A percentile compares a stretch with the other conserved stretches of the same genome.
Conservation (phyloP, 2,329 filamentous ascomycete species). For the Stemphylium vesicarium region DNA sequence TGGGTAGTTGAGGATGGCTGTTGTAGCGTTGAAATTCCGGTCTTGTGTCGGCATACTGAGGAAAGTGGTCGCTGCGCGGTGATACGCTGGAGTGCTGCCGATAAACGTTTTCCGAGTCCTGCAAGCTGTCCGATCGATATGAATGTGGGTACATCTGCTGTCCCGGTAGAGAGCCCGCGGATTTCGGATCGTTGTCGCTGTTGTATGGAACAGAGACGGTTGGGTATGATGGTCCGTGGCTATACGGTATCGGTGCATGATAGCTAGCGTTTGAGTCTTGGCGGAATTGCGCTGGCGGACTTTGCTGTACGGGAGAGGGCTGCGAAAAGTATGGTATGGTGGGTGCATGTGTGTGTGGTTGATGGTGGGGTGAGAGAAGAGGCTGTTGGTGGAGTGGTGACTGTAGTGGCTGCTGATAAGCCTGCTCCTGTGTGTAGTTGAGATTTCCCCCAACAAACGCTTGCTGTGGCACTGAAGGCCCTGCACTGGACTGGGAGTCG, state of each 20-base stretch:
- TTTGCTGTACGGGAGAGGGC: slow-evolving; percentile 35
- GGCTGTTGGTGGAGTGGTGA: slow-evolving; percentile 43
- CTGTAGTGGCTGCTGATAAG: slow-evolving; percentile 38
- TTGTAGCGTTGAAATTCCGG: slow-evolving; percentile 31
- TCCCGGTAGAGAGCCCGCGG: slow-evolving; percentile 26
- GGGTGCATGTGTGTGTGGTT: slow-evolving; percentile 35
- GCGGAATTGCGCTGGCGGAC: slow-evolving; percentile 30
- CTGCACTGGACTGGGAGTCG: slow-evolving; percentile 20
- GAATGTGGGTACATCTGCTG: slow-evolving; percentile 35
- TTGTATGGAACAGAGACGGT: slow-evolving; percentile 36
- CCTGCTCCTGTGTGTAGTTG: slow-evolving; percentile 33
- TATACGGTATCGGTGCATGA: slow-evolving; percentile 30
- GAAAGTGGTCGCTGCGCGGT: slow-evolving; percentile 31
- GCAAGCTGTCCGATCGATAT: slow-evolving; percentile 25
- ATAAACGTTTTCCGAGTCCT: slow-evolving; percentile 34
- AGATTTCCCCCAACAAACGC: slow-evolving; percentile 19
- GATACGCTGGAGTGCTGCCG: slow-evolving; percentile 29
- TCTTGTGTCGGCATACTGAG: slow-evolving; percentile 29
- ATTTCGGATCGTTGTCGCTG: slow-evolving; percentile 24
- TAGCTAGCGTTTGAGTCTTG: slow-evolving; percentile 27
- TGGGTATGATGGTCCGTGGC: slow-evolving; percentile 31
- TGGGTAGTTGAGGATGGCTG: slow-evolving; percentile 29
- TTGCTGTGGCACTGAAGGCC: slow-evolving; percentile 20
- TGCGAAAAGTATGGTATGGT: slow-evolving; percentile 44
- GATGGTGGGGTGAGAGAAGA: slow-evolving; percentile 35